A percentile compares a stretch with the other conserved stretches of the same genome.
phyloP scores from a whole-genome alignment of 1,284 basidiomycete genomes.

The Prillingera fragicola region DNA sequence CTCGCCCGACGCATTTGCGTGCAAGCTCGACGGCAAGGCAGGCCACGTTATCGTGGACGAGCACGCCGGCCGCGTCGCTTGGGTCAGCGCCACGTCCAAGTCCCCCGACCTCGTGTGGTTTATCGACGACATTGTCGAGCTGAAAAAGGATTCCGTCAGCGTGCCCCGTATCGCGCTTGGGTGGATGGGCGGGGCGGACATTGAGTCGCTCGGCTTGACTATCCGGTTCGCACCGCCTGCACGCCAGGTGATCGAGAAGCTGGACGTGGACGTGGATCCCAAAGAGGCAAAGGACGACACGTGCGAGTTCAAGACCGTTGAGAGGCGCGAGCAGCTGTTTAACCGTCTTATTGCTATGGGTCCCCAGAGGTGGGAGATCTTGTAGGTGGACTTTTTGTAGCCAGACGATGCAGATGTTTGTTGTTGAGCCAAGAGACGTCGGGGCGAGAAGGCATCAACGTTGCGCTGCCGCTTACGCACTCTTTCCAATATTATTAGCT shows the following conservation, averaged over 20 bases:
- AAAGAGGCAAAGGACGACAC: constrained; percentile 25
- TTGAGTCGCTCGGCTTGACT: constrained; percentile 46
- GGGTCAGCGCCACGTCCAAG: background rate
- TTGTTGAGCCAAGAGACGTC: no score
- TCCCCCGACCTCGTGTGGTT: constrained; percentile 4
- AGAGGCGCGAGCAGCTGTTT: constrained; percentile 48
- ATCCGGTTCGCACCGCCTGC: constrained; percentile 19
- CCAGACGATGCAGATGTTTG: no score
- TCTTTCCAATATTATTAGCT: no score
- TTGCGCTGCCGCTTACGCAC: no score
- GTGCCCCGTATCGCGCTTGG: constrained; percentile 48
- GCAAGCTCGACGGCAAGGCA: background rate
- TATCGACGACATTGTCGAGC: constrained; percentile 10
- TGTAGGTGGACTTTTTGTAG: no score
- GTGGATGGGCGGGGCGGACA: constrained; percentile 45
- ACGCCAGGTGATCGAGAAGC: constrained; percentile 28
- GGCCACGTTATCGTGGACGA: constrained; percentile 10
- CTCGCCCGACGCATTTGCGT: constrained; percentile 4
- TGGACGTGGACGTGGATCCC: constrained; percentile 21
- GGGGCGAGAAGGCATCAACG: no score
- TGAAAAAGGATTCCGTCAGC: constrained; percentile 27
- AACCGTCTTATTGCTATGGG: constrained; percentile 47
- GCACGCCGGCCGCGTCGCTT: constrained; percentile 1
- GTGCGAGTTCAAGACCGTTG: constrained; percentile 44
- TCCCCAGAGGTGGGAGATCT: constrained; percentile 47